Percentiles rank a stretch among this genome's conserved stretches.
Conservation (phyloP, 306 rosid genomes). For the Arachis hypogaea region DNA sequence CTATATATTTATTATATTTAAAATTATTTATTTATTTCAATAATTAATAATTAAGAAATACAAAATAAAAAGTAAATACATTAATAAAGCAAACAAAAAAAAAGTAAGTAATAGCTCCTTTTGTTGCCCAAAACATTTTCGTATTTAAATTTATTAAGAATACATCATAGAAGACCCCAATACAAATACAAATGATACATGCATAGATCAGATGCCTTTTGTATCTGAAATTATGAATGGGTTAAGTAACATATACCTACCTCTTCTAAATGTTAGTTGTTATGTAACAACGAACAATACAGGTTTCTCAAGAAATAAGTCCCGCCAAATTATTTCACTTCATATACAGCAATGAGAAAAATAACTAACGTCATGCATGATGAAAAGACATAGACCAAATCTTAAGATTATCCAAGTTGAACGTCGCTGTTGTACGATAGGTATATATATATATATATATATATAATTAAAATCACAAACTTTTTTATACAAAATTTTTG, state of each 20-base stretch:
- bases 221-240: background rate
- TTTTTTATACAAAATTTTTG: too few species aligned
- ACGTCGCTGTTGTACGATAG: background rate
- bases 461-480: too few species aligned
- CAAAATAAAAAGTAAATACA: too few species aligned
- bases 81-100: too few species aligned
- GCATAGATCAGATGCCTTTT: background rate
- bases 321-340: constrained; percentile 27
- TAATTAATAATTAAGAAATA: too few species aligned
- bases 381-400: constrained; percentile 29
- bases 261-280: constrained; percentile 35
- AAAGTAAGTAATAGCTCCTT: too few species aligned
- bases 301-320: background rate
- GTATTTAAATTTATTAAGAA: too few species aligned
- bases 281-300: constrained; percentile 17
- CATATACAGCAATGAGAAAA: background rate
- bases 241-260: constrained; percentile 33
- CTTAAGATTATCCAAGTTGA: background rate
- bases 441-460: background rate
- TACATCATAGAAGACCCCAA: background rate
- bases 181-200: background rate
- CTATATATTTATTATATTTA: too few species aligned
- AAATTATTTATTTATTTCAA: too few species aligned
- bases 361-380: constrained; percentile 7
- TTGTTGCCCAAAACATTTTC: too few species aligned